Evolutionary conservation across 192 early-diverging fungal genomes (phyloP).

Genomic region (Mortierella hygrophila): DNA sequence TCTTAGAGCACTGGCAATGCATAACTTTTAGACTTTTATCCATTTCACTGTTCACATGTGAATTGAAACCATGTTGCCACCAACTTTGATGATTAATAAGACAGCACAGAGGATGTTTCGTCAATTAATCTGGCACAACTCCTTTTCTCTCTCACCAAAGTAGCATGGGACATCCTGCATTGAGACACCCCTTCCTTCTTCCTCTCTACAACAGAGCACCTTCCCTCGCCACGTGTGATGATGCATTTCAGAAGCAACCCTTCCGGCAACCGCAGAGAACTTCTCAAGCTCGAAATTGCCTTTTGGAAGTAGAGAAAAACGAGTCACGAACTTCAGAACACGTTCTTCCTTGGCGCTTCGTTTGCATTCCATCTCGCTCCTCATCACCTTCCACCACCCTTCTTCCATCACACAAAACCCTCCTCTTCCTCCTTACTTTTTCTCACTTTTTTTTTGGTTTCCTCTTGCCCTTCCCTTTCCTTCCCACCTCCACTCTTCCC

Average conservation of each 20-base stretch:
- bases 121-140: too few species aligned
- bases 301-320: not conserved
- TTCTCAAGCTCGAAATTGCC: not conserved
- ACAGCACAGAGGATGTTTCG: too few species aligned
- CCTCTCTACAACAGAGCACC: not conserved
- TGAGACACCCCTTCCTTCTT: not conserved
- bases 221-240: too few species aligned
- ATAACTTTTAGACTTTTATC: not conserved
- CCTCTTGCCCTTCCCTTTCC: not conserved
- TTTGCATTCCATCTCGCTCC: not conserved
- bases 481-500: not conserved
- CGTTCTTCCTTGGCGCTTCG: not conserved
- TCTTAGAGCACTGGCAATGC: not conserved
- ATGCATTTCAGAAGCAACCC: not conserved
- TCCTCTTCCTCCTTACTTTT: not conserved
- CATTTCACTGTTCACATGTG: not conserved
- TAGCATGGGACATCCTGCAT: too few species aligned
- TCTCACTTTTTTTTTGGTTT: not conserved
- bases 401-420: not conserved
- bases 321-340: not conserved
- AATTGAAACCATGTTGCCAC: not conserved
- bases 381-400: too few species aligned
- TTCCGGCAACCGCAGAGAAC: not conserved
- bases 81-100: not conserved
- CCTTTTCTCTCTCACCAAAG: too few species aligned